Evolutionary conservation across 2,329 filamentous ascomycete species (phyloP).

Genomic region (Dactylellina drechsleri): DNA sequence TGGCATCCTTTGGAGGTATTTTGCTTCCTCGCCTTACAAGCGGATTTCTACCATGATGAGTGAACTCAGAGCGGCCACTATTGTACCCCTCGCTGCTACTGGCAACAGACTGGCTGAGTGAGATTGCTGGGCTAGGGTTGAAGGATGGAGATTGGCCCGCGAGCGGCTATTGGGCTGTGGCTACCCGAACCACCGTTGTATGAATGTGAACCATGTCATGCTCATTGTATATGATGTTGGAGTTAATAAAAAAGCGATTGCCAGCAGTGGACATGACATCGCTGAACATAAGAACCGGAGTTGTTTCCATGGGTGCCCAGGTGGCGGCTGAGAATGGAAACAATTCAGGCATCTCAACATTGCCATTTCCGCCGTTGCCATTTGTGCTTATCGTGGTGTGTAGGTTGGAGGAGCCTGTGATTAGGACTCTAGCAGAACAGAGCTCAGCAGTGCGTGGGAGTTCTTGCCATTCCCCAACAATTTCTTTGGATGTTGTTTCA

Average conservation of each 20-base stretch:
- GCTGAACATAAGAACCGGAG: constrained; percentile 85
- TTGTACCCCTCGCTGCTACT: constrained; percentile 84
- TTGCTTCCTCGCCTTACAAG: constrained; percentile 91
- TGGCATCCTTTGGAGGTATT: constrained; percentile 97
- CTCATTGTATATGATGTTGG: constrained; percentile 94
- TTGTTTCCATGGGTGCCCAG: constrained; percentile 99
- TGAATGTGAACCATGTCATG: constrained; percentile 69
- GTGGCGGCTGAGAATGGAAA: constrained; percentile 86
- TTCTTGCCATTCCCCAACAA: constrained; percentile 73
- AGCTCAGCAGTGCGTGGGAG: constrained; percentile 78
- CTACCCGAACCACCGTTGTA: constrained; percentile 57
- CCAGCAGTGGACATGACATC: constrained; percentile 93
- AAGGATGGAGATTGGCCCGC: constrained; percentile 70
- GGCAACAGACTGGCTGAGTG: constrained; percentile 48
- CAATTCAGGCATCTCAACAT: constrained; percentile 79
- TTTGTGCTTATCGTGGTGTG: constrained; percentile 76
- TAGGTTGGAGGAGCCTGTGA: constrained; percentile 38
- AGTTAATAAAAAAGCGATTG: constrained; percentile 92
- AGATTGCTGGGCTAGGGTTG: constrained; percentile 62
- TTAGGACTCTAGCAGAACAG: constrained; percentile 78
- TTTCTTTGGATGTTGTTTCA: constrained; percentile 41
- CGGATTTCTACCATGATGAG: constrained; percentile 82
- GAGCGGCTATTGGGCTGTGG: constrained; percentile 56
- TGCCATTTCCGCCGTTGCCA: constrained; percentile 72
- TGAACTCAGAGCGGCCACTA: constrained; percentile 92